phyloP scores from a whole-genome alignment of 2,329 filamentous ascomycete genomes.

The Fusarium longipes region DNA sequence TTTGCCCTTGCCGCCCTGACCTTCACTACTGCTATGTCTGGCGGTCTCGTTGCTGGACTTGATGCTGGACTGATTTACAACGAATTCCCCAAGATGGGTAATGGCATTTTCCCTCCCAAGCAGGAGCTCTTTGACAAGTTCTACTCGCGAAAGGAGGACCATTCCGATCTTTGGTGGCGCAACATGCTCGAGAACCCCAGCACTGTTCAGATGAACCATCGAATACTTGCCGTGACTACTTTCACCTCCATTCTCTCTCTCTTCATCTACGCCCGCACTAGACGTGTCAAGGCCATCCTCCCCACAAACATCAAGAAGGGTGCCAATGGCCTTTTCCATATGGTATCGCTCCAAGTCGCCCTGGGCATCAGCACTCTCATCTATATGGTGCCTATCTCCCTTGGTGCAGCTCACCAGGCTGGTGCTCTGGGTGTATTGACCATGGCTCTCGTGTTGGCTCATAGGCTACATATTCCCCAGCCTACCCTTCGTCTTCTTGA shows the following conservation, averaged over 20 bases:
- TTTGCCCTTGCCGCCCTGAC: conserved; percentile 78
- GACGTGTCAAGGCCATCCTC: conserved; percentile 67
- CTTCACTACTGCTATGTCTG: conserved; percentile 92
- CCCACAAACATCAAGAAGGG: conserved; percentile 74
- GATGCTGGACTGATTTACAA: conserved; percentile 99
- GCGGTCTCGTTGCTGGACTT: conserved; percentile 90
- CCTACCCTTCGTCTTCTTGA: conserved; percentile 71
- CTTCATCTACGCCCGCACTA: conserved; percentile 81
- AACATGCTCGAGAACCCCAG: conserved; percentile 98
- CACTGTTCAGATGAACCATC: conserved; percentile 94
- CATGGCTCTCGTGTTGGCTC: conserved; percentile 82
- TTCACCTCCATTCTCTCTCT: conserved; percentile 84
- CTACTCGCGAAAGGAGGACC: conserved; percentile 83
- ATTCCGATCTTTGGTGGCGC: conserved; percentile 91
- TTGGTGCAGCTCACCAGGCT: conserved; percentile 93
- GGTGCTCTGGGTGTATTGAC: conserved; percentile 87
- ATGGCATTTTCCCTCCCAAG: conserved; percentile 81
- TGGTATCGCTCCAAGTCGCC: conserved; percentile 82
- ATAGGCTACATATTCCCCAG: conserved; percentile 78
- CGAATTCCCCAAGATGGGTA: conserved; percentile 96
- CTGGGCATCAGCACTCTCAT: conserved; percentile 92
- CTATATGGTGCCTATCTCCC: conserved; percentile 89
- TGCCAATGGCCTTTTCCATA: conserved; percentile 82
- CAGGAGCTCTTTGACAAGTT: conserved; percentile 86
- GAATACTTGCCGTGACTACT: conserved; percentile 89